These are phyloP conservation scores for Albophoma yamanashiensis DNA, from an alignment of 2,329 filamentous ascomycete genomes.

Conservation along the genomic window DNA sequence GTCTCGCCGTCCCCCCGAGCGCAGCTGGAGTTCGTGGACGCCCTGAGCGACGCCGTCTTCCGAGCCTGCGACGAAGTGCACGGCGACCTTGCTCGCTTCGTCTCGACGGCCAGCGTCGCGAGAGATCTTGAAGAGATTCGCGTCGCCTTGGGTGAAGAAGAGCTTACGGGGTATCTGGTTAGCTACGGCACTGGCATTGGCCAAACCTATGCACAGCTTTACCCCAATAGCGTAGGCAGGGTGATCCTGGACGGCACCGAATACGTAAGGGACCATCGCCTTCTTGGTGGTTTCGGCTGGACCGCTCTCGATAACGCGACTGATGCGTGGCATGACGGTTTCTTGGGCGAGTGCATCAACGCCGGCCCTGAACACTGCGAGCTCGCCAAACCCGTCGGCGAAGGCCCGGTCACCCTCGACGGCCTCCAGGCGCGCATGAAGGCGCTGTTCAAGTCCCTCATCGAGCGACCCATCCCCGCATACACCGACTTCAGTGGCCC, in stretches of 20 bases:
- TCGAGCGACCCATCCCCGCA: constrained; percentile 24
- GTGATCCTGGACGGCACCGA: constrained; percentile 39
- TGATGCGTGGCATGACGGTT: constrained; percentile 37
- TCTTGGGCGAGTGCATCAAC: constrained; percentile 37
- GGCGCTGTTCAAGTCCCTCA: constrained; percentile 24
- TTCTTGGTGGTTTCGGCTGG: constrained; percentile 35
- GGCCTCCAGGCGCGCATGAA: constrained; percentile 28
- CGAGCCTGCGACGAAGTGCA: constrained; percentile 29
- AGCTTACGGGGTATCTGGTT: constrained; percentile 37
- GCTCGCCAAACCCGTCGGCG: constrained; percentile 22
- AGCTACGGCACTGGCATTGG: constrained; percentile 43
- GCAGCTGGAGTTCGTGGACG: constrained; percentile 32
- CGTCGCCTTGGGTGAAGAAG: constrained; percentile 30
- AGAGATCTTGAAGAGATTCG: constrained; percentile 39
- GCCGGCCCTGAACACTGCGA: constrained; percentile 35
- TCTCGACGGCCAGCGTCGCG: constrained; percentile 34
- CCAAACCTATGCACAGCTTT: constrained; percentile 40
- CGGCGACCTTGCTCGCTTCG: constrained; percentile 34
- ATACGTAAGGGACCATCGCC: constrained; percentile 33
- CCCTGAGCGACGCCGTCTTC: constrained; percentile 34
- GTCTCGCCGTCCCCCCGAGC: constrained; percentile 19
- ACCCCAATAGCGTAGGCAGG: constrained; percentile 34
- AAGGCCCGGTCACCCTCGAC: constrained; percentile 19
- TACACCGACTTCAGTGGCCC: constrained; percentile 29
- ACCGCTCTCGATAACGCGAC: constrained; percentile 37